A percentile compares a stretch with the other conserved stretches of the same genome.
Conservation (phyloP, 1,139 yeast species). For the Kodamaea suecica region DNA sequence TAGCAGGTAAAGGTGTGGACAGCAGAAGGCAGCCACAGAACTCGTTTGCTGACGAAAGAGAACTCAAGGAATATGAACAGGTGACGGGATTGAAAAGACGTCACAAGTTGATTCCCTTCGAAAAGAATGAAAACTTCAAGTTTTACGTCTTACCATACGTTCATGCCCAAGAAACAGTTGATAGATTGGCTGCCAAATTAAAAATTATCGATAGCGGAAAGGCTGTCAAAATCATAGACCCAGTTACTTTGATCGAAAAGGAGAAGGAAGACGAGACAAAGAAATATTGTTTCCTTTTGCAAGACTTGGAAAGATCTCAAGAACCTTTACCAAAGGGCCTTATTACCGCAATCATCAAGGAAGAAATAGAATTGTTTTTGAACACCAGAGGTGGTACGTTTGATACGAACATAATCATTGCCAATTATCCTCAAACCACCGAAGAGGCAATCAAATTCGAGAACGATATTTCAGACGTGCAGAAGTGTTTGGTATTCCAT, state of each 20-base stretch:
- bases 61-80: conserved; percentile 51
- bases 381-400: conserved; percentile 42
- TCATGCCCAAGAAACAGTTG: conserved; percentile 20
- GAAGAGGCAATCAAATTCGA: conserved; percentile 64
- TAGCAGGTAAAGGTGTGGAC: conserved; percentile 52
- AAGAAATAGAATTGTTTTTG: conserved; percentile 39
- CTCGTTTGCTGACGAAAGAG: conserved; percentile 53
- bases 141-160: conserved; percentile 47
- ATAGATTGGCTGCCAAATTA: conserved; percentile 17
- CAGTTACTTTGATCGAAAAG: conserved; percentile 41
- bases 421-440: conserved; percentile 56
- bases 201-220: conserved; percentile 13
- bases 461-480: conserved; percentile 50
- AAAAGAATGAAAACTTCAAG: conserved; percentile 28
- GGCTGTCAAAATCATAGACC: conserved; percentile 48
- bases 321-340: conserved; percentile 56
- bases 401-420: conserved; percentile 44
- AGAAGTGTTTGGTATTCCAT: conserved; percentile 37
- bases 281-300: conserved; percentile 40
- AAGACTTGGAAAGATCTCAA: conserved; percentile 33
- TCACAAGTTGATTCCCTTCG: conserved; percentile 37
- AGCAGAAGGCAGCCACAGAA: conserved; percentile 47
- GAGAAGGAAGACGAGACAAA: conserved; percentile 42
- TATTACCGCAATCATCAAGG: conserved; percentile 53
- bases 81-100: conserved; percentile 55